phyloP scores from a whole-genome alignment of 1,284 basidiomycete species.

The Kwoniella shivajii region DNA sequence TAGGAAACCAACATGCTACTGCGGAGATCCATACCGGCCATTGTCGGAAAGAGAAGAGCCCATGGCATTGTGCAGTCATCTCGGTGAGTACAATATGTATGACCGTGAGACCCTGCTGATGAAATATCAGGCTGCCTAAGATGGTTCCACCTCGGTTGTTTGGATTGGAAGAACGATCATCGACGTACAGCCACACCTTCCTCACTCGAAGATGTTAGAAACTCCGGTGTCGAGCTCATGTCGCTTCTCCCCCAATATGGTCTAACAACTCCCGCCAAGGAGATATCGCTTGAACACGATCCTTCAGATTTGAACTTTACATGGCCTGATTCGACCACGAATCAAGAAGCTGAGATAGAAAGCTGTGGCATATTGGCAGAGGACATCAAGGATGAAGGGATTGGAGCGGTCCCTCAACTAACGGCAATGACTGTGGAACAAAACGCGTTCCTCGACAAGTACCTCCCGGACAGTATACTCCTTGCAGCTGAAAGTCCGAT shows the following conservation, averaged over 20 bases:
- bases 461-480: constrained; percentile 5
- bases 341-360: background rate
- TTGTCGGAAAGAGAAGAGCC: constrained; percentile 11
- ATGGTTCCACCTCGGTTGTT: constrained; percentile 31
- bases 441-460: background rate
- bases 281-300: background rate
- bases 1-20: constrained; percentile 25
- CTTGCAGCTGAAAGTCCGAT: constrained; percentile 17
- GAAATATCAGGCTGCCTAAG: constrained; percentile 19
- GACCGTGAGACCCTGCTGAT: background rate
- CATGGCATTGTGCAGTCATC: constrained; percentile 30
- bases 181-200: background rate
- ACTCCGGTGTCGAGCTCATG: constrained; percentile 14
- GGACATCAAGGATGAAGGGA: background rate
- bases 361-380: background rate
- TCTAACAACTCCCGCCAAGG: background rate
- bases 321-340: background rate
- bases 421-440: background rate
- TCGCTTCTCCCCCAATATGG: background rate
- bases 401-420: background rate
- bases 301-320: background rate
- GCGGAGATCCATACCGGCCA: constrained; percentile 22
- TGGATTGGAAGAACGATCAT: constrained; percentile 14
- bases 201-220: constrained; percentile 3
- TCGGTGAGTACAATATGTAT: constrained; percentile 12